Percentiles rank a stretch among this genome's conserved stretches.
Evolutionary conservation across 306 rosid genomes (phyloP).

Genomic region (Prunus mongolica): DNA sequence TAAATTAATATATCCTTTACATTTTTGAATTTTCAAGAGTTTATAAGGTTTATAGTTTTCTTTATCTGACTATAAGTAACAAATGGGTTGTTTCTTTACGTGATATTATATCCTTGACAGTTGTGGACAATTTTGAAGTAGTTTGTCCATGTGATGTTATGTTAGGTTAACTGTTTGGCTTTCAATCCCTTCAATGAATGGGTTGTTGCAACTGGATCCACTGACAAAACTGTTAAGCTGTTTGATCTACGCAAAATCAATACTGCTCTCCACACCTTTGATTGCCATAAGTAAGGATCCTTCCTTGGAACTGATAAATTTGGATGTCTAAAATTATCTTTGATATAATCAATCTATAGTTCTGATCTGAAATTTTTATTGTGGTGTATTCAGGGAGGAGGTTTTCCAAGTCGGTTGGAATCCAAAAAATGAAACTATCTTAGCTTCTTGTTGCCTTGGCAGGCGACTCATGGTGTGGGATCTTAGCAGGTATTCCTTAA

Average conservation of each 20-base stretch:
- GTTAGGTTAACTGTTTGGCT: conserved; percentile 91
- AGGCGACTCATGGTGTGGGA: conserved; percentile 99
- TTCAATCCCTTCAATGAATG: conserved; percentile 97
- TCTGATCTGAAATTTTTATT: background rate
- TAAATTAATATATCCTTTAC: background rate
- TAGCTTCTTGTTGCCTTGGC: conserved; percentile 96
- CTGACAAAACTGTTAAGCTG: conserved; percentile 92
- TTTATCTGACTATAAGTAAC: background rate
- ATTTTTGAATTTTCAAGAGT: background rate
- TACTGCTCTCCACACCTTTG: conserved; percentile 79
- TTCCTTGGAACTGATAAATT: conserved; percentile 14
- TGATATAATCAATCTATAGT: background rate
- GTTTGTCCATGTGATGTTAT: conserved; percentile 4
- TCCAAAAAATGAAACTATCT: conserved; percentile 91
- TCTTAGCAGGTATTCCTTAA: conserved; percentile 81
- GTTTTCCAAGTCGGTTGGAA: conserved; percentile 99
- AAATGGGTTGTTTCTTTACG: background rate
- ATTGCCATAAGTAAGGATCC: conserved; percentile 77
- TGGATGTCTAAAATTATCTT: background rate
- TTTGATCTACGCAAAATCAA: conserved; percentile 88
- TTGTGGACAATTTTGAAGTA: background rate
- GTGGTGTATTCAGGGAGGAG: conserved; percentile 63
- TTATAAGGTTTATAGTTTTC: background rate
- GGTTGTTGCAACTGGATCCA: conserved; percentile 98
- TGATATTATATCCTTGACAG: background rate